A percentile compares a stretch with the other conserved stretches of the same genome.
phyloP scores from a whole-genome alignment of 1,284 basidiomycete genomes.

The Naganishia sp. region DNA sequence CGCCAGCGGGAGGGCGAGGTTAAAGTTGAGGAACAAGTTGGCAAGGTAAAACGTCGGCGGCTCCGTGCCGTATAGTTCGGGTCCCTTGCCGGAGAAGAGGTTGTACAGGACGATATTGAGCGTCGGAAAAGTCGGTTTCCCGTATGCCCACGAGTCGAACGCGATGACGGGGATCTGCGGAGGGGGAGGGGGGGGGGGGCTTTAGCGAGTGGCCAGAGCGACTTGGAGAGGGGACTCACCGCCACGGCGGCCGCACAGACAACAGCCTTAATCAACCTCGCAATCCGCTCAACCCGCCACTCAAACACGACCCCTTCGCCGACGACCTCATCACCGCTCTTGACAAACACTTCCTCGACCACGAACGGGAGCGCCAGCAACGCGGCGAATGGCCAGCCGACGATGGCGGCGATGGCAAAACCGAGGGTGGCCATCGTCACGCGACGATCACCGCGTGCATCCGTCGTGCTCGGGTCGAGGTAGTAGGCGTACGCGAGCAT shows the following conservation, averaged over 20 bases:
- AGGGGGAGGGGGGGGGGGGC: conserved; percentile 1
- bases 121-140: conserved; percentile 73
- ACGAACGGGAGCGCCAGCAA: conserved; percentile 86
- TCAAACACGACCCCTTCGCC: conserved; percentile 54
- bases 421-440: conserved; percentile 63
- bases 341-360: conserved; percentile 82
- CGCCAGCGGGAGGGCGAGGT: conserved; percentile 77
- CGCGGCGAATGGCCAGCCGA: conserved; percentile 95
- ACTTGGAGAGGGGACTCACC: conserved; percentile 58
- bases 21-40: conserved; percentile 92
- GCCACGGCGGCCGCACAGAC: conserved; percentile 65
- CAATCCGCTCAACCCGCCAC: conserved; percentile 67
- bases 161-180: conserved; percentile 73
- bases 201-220: neutral
- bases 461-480: conserved; percentile 67
- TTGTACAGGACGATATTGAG: conserved; percentile 96
- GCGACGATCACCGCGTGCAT: conserved; percentile 60
- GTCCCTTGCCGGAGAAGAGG: conserved; percentile 70
- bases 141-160: conserved; percentile 87
- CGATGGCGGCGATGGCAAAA: conserved; percentile 80
- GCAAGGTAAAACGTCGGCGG: conserved; percentile 79
- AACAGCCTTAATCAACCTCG: conserved; percentile 61
- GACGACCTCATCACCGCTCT: conserved; percentile 68
- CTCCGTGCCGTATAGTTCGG: conserved; percentile 90
- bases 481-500: conserved; percentile 78